Evolutionary conservation across 2,329 filamentous ascomycete species (phyloP), one percentile per base, ranked within the genome.

Genomic region (Alternaria rosae): DNA sequence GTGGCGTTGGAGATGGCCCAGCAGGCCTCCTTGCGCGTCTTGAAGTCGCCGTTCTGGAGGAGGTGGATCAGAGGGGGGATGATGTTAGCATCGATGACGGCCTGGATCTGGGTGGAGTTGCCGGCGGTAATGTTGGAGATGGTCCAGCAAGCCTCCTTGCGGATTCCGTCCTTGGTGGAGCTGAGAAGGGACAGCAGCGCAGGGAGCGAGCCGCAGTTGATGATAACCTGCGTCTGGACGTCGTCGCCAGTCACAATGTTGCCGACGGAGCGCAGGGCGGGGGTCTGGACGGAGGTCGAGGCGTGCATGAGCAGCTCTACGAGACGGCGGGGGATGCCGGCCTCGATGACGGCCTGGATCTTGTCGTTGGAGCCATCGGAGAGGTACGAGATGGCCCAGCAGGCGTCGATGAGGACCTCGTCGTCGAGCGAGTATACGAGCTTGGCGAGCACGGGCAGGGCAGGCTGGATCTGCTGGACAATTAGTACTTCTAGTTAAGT

Each of bases 1-100:
- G 95, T 99, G 52, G 95, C 95, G 78, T 99, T 99, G 77, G 94
- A 98, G 75, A 99, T 99, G 52, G 95, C 95, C 95, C 95, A 99
- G 86, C 95, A 99, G 65, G 95, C 95, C 82, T 99, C 95, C 85
- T 99, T 99, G 66, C 95, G 91, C 52, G 95, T 99, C 90, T 99
- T 99, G 79, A 99, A 91, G 81, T 99, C 95, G 66, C 95, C 95
- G 76, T 98, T 97, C 69, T 93, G 94, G 64, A 99, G 88, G 38
- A 99, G 88, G 81, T 98, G 94, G 78, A 99, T 97, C 73, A 99
- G 85, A 64, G 95, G 95, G 35, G 93, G 93, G 71, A 99, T 95
- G 76, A 99, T 97, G 83, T 96, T 95, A 74, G 94, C 94, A 76
- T 99, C 95, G 73, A 99, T 91, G 58, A 99, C 95, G 10, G 93